Evolutionary conservation across 2,329 filamentous ascomycete genomes (phyloP), one percentile per base, ranked within the genome.

Genomic region (Aspergillus sp.): DNA sequence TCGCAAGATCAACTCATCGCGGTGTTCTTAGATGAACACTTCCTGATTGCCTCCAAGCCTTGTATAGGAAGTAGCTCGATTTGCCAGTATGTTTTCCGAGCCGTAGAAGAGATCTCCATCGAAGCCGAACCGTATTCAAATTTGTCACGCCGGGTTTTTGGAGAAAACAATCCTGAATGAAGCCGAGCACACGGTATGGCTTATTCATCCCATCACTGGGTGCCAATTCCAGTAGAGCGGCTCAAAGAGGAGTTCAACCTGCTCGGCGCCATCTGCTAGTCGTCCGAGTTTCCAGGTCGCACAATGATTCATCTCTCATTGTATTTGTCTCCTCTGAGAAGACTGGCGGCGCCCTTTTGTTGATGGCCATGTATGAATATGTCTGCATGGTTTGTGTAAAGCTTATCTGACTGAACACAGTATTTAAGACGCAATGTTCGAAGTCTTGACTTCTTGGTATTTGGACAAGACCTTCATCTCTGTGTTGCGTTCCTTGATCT

Each of bases 391-490:
- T 38, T 19, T 32, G 21, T 55, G 23, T 44, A 38, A 23, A 44
- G 23, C 11, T 42, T 55, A 21, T n/a, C 32, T 27, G 39, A 8
- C 15, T 27, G 30, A 15, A 8, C 19, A 10, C 36, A n/a, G 21
- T 19, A 19, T 38, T 70, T 69, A 72, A 30, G 70, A 66, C 17
- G 70, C 64, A 49, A 73, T 66, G 23, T 71, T 68, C 5, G 71
- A 70, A 7, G 66, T 68, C 60, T 75, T 77, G 38, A 73, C 74
- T 60, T 76, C 72, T 58, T 77, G 77, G 48, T 74, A 78, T 56
- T 79, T 79, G 50, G 73, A 74, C 2, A 78, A 65, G 2, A 79
- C 72, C 57, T 76, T 78, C 67, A 78, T 70, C 63, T 79, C 77
- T 4, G 71, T 77, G 55, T 79, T 74, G 36, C 76, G 68, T 59